Evolutionary conservation across 805 yeast species (phyloP).

Genomic region (Zygosaccharomyces siamensis): DNA sequence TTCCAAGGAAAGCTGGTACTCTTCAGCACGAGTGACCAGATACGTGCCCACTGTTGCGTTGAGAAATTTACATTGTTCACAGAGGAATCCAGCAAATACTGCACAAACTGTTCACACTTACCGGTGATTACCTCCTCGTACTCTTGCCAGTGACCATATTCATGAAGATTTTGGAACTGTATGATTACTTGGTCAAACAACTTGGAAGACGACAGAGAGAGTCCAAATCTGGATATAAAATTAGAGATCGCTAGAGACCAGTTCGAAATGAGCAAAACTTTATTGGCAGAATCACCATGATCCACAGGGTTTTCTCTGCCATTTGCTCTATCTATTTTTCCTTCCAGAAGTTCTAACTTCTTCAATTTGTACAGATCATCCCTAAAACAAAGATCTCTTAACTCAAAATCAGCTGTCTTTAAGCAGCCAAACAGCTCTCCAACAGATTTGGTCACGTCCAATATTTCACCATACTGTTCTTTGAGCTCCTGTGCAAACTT

Average conservation of each 20-base stretch:
- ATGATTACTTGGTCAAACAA: constrained; percentile 18
- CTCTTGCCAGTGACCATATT: background rate
- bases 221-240: constrained; percentile 18
- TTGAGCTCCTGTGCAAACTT: constrained; percentile 21
- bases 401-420: constrained; percentile 20
- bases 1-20: constrained; percentile 16
- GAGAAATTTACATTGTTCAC: constrained; percentile 10
- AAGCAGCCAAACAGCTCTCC: constrained; percentile 14
- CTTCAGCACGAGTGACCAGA: constrained; percentile 15
- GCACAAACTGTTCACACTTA: constrained; percentile 14
- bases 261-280: constrained; percentile 19
- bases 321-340: background rate
- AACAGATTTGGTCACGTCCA: constrained; percentile 26
- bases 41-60: constrained; percentile 20
- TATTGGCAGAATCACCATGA: background rate
- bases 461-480: constrained; percentile 23
- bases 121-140: constrained; percentile 12
- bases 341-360: constrained; percentile 18
- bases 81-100: constrained; percentile 13
- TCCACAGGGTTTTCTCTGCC: background rate
- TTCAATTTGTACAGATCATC: constrained; percentile 24
- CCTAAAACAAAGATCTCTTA: constrained; percentile 31
- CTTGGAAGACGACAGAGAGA: constrained; percentile 13
- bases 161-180: constrained; percentile 13
- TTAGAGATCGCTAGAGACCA: constrained; percentile 26